A percentile compares a stretch with the other conserved stretches of the same genome.
phyloP scores from a whole-genome alignment of 805 yeast genomes.

The Lipomyces lipofer region DNA sequence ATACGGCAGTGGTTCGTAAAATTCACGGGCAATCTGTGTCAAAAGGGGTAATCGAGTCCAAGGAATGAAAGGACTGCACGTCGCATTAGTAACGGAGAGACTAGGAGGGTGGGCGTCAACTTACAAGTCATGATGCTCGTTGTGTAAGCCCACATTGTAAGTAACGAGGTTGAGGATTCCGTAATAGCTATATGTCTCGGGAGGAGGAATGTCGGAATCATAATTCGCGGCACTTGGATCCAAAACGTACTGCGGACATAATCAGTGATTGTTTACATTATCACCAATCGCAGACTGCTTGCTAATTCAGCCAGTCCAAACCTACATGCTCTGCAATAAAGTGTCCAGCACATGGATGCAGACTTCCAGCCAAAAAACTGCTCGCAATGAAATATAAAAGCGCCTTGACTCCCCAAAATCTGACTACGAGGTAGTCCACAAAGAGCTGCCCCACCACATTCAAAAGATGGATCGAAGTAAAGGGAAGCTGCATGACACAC shows the following conservation, averaged over 20 bases:
- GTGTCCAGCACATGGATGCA: slow-evolving; percentile 94
- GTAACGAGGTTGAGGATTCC: slow-evolving; percentile 75
- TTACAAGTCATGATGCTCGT: slow-evolving; percentile 86
- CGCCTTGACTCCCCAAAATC: slow-evolving; percentile 63
- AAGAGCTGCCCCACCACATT: slow-evolving; percentile 59
- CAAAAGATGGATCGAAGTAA: slow-evolving; percentile 72
- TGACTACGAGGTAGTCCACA: slow-evolving; percentile 60
- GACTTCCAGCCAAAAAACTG: slow-evolving; percentile 84
- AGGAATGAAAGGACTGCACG: slow-evolving; percentile 70
- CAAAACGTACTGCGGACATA: slow-evolving; percentile 44
- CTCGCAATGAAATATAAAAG: slow-evolving; percentile 68
- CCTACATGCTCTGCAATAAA: slow-evolving; percentile 82
- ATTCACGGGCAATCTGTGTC: slow-evolving; percentile 69
- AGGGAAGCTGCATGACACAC: slow-evolving; percentile 72
- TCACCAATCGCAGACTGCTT: too few species aligned
- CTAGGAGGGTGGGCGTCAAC: too few species aligned
- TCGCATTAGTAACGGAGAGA: too few species aligned
- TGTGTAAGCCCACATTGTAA: slow-evolving; percentile 93
- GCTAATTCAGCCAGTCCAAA: too few species aligned
- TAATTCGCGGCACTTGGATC: slow-evolving; percentile 34
- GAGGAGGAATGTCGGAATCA: slow-evolving; percentile 45
- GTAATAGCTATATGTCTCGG: slow-evolving; percentile 88
- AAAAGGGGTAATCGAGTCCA: slow-evolving; percentile 78
- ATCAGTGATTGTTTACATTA: too few species aligned
- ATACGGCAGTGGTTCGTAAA: slow-evolving; percentile 75